These are phyloP conservation scores for Monosporascus sp. DNA, from an alignment of 2,329 filamentous ascomycete species.

Conservation along the genomic window DNA sequence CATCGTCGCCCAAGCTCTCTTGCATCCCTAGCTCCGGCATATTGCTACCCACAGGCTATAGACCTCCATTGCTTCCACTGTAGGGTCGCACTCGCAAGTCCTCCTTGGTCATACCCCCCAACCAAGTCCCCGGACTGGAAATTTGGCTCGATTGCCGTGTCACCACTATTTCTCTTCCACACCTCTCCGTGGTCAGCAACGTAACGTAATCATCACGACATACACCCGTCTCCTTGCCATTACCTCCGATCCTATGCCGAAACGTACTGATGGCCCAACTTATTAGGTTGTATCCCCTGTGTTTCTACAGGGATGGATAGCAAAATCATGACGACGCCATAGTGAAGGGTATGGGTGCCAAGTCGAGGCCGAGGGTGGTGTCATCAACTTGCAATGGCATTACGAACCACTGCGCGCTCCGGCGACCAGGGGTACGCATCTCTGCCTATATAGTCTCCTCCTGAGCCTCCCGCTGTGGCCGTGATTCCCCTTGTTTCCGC, in stretches of 20 bases:
- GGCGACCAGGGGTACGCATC: neutral
- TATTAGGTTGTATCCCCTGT: neutral
- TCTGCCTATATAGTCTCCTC: neutral
- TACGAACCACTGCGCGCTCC: neutral
- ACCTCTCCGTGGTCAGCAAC: neutral
- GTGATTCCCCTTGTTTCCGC: neutral
- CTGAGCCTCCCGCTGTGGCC: neutral
- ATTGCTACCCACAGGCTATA: too few relatives aligned
- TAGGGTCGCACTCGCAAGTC: neutral
- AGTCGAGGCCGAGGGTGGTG: neutral
- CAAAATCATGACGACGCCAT: neutral
- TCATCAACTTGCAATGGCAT: neutral
- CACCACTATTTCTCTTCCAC: neutral
- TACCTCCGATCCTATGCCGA: neutral
- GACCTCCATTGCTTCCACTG: neutral
- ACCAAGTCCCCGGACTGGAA: neutral
- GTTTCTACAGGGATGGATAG: neutral
- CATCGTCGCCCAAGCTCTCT: too few relatives aligned
- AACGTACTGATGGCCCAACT: neutral
- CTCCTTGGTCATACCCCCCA: neutral
- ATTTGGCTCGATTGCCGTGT: neutral
- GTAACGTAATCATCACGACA: slow-evolving; percentile 9
- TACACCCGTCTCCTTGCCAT: neutral
- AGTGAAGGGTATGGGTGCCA: neutral
- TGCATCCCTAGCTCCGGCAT: too few relatives aligned